A percentile compares a stretch with the other conserved stretches of the same genome.
Evolutionary conservation across 1,139 yeast genomes (phyloP).

Genomic region (Candida pseudoviswanathii): DNA sequence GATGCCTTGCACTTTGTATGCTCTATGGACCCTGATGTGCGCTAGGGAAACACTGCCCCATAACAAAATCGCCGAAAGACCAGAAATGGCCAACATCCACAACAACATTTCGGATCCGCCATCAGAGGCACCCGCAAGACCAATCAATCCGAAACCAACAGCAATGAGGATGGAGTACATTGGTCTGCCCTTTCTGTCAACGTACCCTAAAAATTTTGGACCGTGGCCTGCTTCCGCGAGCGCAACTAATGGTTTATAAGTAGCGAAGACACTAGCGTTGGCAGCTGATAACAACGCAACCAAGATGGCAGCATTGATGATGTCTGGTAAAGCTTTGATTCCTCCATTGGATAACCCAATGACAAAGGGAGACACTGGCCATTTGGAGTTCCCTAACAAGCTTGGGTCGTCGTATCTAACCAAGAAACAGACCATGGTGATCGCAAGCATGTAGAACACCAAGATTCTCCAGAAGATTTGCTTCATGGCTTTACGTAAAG

Average conservation of each 20-base stretch:
- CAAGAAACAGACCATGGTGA: slow-evolving; percentile 41
- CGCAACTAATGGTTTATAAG: slow-evolving; percentile 34
- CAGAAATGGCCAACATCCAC: slow-evolving; percentile 42
- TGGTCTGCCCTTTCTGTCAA: slow-evolving; percentile 30
- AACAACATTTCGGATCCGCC: slow-evolving; percentile 31
- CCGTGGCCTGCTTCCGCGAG: slow-evolving; percentile 37
- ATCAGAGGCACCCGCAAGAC: slow-evolving; percentile 35
- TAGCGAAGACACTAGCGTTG: slow-evolving; percentile 35
- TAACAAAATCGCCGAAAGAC: slow-evolving; percentile 39
- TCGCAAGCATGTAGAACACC: slow-evolving; percentile 41
- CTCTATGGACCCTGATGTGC: slow-evolving; percentile 29
- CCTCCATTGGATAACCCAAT: slow-evolving; percentile 31
- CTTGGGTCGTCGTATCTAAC: slow-evolving; percentile 36
- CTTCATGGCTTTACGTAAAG: slow-evolving; percentile 44
- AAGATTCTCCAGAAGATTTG: slow-evolving; percentile 50
- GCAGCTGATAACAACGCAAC: slow-evolving; percentile 37
- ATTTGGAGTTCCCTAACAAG: slow-evolving; percentile 33
- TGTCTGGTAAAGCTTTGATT: slow-evolving; percentile 32
- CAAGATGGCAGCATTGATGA: slow-evolving; percentile 35
- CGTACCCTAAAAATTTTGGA: slow-evolving; percentile 31
- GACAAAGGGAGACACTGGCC: slow-evolving; percentile 28
- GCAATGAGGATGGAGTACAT: slow-evolving; percentile 29
- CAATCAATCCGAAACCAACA: slow-evolving; percentile 33
- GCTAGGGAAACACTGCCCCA: slow-evolving; percentile 38
- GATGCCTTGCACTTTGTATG: slow-evolving; percentile 30